Percentiles rank a stretch among this genome's conserved stretches.
Evolutionary conservation across 176 grass and related monocot species (phyloP).

Genomic region (Calamus simplicifolius): DNA sequence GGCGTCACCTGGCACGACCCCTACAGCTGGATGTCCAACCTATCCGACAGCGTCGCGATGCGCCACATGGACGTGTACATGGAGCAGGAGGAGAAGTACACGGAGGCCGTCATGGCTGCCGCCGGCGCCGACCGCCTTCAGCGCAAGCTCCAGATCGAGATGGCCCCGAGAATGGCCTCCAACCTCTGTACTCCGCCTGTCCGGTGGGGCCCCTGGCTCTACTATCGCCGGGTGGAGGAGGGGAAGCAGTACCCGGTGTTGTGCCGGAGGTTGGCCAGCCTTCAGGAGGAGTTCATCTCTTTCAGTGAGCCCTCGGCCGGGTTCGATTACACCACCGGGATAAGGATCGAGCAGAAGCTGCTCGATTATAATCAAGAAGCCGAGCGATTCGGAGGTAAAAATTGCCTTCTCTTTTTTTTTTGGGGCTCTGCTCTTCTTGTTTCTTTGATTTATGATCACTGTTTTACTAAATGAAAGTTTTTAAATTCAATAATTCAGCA

Average conservation of each 20-base stretch:
- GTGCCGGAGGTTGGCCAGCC: slow-evolving; percentile 55
- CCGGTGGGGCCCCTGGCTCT: slow-evolving; percentile 75
- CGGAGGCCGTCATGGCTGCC: slow-evolving; percentile 64
- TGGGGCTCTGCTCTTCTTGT: too few relatives aligned
- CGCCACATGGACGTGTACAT: slow-evolving; percentile 95
- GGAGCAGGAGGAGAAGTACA: slow-evolving; percentile 92
- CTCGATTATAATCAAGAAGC: slow-evolving; percentile 91
- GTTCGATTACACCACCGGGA: slow-evolving; percentile 79
- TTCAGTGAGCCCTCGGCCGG: slow-evolving; percentile 77
- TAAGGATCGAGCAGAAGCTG: slow-evolving; percentile 86
- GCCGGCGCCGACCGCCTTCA: slow-evolving; percentile 56
- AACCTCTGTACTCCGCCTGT: slow-evolving; percentile 65
- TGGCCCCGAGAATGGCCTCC: slow-evolving; percentile 71
- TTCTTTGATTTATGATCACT: not conserved
- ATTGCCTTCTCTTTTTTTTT: not conserved
- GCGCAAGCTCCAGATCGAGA: slow-evolving; percentile 89
- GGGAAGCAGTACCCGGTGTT: slow-evolving; percentile 91
- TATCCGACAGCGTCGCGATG: slow-evolving; percentile 76
- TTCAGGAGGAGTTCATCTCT: slow-evolving; percentile 78
- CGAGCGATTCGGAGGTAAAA: slow-evolving; percentile 78
- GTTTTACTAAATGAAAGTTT: not conserved
- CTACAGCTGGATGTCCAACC: slow-evolving; percentile 70
- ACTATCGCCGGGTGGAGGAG: slow-evolving; percentile 79
- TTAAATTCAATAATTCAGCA: not conserved
- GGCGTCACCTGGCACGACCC: slow-evolving; percentile 55